These are phyloP conservation scores for Punica granatum DNA, from an alignment of 345 rosid genomes.

Conservation along the genomic window DNA sequence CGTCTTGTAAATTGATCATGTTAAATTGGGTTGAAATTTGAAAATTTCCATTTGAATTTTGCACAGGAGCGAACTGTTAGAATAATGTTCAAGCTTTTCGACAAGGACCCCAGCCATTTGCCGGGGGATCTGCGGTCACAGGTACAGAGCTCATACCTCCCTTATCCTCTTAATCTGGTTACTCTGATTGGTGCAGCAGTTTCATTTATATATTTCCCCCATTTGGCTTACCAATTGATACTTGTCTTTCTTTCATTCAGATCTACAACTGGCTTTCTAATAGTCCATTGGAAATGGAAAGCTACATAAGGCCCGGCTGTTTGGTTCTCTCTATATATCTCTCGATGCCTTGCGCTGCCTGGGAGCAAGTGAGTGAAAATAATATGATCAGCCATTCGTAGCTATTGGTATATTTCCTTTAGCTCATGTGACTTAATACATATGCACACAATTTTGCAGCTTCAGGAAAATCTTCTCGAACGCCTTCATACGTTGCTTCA, in stretches of 20 bases:
- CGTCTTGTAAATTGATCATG: neutral
- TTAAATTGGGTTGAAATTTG: neutral
- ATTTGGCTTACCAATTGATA: neutral
- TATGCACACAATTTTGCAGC: conserved; percentile 32
- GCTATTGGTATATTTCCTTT: neutral
- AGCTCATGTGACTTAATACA: conserved; percentile 9
- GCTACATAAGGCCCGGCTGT: conserved; percentile 95
- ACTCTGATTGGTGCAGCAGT: conserved; percentile 3
- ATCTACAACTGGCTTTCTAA: conserved; percentile 81
- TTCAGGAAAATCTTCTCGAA: conserved; percentile 54
- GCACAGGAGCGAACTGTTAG: conserved; percentile 63
- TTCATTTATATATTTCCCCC: neutral
- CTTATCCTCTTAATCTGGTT: neutral
- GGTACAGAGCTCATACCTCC: conserved; percentile 25
- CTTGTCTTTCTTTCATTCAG: conserved; percentile 25
- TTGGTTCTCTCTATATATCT: conserved; percentile 71
- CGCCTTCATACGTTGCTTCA: conserved; percentile 46
- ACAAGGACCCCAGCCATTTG: conserved; percentile 77
- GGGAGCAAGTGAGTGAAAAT: conserved; percentile 69
- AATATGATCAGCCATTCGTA: neutral
- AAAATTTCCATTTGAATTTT: conserved; percentile 10
- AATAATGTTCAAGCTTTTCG: conserved; percentile 64
- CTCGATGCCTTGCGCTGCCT: conserved; percentile 56
- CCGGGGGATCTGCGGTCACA: conserved; percentile 58
- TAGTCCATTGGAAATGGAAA: conserved; percentile 93